These are phyloP conservation scores for Brassica cretica DNA, from an alignment of 345 rosid species.

Conservation along the genomic window DNA sequence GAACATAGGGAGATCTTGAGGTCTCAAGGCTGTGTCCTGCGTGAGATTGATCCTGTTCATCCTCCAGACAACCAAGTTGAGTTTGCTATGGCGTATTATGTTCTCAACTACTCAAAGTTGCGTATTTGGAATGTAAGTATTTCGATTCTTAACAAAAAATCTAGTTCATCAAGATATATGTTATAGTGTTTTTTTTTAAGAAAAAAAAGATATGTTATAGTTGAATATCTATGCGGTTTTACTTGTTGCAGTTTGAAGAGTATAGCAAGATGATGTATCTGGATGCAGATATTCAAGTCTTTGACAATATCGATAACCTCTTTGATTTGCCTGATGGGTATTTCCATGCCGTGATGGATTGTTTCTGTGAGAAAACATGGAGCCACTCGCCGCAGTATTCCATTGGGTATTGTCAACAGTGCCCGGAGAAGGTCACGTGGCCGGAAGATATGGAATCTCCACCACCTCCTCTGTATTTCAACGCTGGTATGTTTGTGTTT, in stretches of 20 bases:
- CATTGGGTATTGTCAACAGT: constrained; percentile 80
- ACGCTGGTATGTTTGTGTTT: constrained; percentile 76
- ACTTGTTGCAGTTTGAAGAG: constrained; percentile 56
- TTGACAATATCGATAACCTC: constrained; percentile 66
- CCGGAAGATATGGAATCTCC: constrained; percentile 57
- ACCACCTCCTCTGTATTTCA: constrained; percentile 61
- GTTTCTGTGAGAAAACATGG: constrained; percentile 83
- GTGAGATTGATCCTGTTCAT: constrained; percentile 67
- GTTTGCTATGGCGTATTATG: constrained; percentile 79
- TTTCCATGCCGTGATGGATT: constrained; percentile 76
- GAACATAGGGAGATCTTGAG: constrained; percentile 63
- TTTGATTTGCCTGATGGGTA: constrained; percentile 61
- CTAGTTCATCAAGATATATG: too few species aligned
- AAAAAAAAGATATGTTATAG: background rate
- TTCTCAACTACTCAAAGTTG: constrained; percentile 83
- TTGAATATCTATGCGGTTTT: background rate
- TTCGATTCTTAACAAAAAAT: background rate
- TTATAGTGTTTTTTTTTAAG: too few species aligned
- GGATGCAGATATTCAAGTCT: constrained; percentile 85
- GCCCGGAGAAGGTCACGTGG: constrained; percentile 57
- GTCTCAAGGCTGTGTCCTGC: constrained; percentile 65
- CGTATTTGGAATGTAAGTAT: constrained; percentile 79
- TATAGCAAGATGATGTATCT: constrained; percentile 76
- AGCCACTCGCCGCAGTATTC: constrained; percentile 58
- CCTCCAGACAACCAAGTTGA: constrained; percentile 70